These are phyloP conservation scores for Pseudovirgaria hyperparasitica DNA, from an alignment of 2,329 filamentous ascomycete species.

Conservation along the genomic window DNA sequence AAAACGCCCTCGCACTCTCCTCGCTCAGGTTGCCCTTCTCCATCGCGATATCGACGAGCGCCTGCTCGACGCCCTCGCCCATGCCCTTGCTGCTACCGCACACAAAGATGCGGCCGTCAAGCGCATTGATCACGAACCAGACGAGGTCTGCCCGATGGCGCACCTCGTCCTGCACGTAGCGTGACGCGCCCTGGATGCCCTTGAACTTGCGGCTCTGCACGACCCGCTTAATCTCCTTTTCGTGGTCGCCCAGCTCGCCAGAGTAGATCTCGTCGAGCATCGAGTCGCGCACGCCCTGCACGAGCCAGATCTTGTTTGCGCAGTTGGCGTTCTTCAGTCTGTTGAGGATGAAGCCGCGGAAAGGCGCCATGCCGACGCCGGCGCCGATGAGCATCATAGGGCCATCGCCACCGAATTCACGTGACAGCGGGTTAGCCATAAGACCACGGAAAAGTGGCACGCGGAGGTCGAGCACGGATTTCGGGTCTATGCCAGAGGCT, in stretches of 20 bases:
- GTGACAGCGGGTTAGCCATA: slow-evolving; percentile 92
- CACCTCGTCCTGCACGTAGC: slow-evolving; percentile 95
- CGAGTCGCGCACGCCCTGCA: slow-evolving; percentile 88
- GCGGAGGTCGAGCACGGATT: slow-evolving; percentile 47
- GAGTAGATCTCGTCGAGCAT: slow-evolving; percentile 92
- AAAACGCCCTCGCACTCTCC: slow-evolving; percentile 76
- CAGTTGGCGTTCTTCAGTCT: slow-evolving; percentile 88
- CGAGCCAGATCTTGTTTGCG: slow-evolving; percentile 94
- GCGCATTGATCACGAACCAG: slow-evolving; percentile 91
- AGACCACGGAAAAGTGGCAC: slow-evolving; percentile 97
- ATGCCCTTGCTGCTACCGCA: slow-evolving; percentile 93
- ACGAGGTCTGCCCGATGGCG: slow-evolving; percentile 85
- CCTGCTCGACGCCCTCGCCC: slow-evolving; percentile 88
- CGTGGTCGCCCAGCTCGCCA: slow-evolving; percentile 90
- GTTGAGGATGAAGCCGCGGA: slow-evolving; percentile 94
- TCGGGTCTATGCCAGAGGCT: slow-evolving; percentile 35
- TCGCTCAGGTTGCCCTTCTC: slow-evolving; percentile 75
- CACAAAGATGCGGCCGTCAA: slow-evolving; percentile 94
- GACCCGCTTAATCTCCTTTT: slow-evolving; percentile 41
- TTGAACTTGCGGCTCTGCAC: slow-evolving; percentile 39
- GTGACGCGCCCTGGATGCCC: slow-evolving; percentile 48
- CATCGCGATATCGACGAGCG: slow-evolving; percentile 83
- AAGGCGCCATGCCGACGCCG: slow-evolving; percentile 91
- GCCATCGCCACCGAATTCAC: slow-evolving; percentile 82
- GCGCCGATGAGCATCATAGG: slow-evolving; percentile 97